Evolutionary conservation across 2,329 filamentous ascomycete species (phyloP), one percentile per base, ranked within the genome.

Genomic region (Malbranchea zuffiana): DNA sequence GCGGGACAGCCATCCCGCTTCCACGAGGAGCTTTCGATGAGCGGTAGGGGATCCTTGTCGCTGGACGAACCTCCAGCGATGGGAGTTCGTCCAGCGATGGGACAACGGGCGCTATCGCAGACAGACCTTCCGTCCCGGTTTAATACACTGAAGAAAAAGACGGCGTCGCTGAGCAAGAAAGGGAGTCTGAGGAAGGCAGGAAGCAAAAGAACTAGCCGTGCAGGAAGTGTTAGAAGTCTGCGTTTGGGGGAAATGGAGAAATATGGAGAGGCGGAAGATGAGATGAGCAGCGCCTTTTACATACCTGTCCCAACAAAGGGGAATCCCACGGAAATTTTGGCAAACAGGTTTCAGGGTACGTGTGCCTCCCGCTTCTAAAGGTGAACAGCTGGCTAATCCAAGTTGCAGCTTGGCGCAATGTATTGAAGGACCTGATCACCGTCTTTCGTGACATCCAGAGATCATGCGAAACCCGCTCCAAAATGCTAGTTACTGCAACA

Each of bases 401-500:
- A 6, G n/a, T 19, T 33, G 2, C 13, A 92, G 86, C 82, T 35
- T 98, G 90, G 90, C 77, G 90, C 50, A 94, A 93, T 65, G 73
- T 95, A 10, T 72, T 98, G 36, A 96, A 96, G 58, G 87, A 95
- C 48, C 70, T 96, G 29, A 94, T 96, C 47, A 67, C 82, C 39
- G 96, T 94, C 59, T 96, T 95, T 57, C 79, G 84, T 50, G 90
- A 96, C 57, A 78, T 96, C 31, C 85, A 94, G 55, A 74, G 73
- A 34, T 83, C 87, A 32, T 95, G 95, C 59, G 88, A 98, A 53
- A 72, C 80, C 39, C 78, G 82, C 43, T 74, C 82, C 18, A 96
- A 95, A 57, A 75, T 80, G 5, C 68, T 93, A 3, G 59, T 84
- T 41, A 93, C 92, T 49, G 74, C 93, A 6, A 80, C 82, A 37